Base-by-base conservation (phyloP, 768 basidiomycete genomes). In the Ramaria sp. region DNA sequence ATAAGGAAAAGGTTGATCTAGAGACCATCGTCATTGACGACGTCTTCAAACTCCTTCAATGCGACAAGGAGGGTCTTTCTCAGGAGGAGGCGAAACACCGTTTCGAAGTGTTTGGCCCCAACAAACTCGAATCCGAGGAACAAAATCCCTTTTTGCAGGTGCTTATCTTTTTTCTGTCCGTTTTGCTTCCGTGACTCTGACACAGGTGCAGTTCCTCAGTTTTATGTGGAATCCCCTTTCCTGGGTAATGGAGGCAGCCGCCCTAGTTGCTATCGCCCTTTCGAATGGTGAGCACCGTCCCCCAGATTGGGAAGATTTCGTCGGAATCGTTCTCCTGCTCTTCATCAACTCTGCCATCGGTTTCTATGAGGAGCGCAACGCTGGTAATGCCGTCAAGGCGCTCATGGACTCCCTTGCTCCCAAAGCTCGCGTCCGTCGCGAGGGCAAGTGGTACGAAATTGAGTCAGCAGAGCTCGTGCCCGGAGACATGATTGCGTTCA, bases 181-280 rank as follows among this genome's bases (percentile, higher is more conserved):
- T 47, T 45, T 11, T 12, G 6, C 7, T 46, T n/a, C 37, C 6
- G 42, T 50, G 33, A 51, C 30, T 37, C 34, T 42, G 45, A 22
- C 38, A 7, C 45, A 7, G 33, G 27, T 50, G 9, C 10, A 90
- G 88, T 92, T 94, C 72, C 74, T 92, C 63, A 84, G 84, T 69
- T 98, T 98, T 81, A 98, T 97, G 95, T 98, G 95, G 95, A 98
- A 98, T 75, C 95, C 95, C 45, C 78, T 98, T 12, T 98, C 95
- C 34, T 98, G 95, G 95, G 95, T 98, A 72, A 98, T 98, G 95
- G 95, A 98, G 72, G 92, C 86, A 60, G 93, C 93, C 39, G 89
- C 91, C 7, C 78, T 92, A 31, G 91, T 93, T 62, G 94, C 95
- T 49, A 98, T 98, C 69, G 92, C 82, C 42, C 82, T 98, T 31